Conservation (phyloP, 2,329 filamentous ascomycete genomes). For the Cladosporium phlei region DNA sequence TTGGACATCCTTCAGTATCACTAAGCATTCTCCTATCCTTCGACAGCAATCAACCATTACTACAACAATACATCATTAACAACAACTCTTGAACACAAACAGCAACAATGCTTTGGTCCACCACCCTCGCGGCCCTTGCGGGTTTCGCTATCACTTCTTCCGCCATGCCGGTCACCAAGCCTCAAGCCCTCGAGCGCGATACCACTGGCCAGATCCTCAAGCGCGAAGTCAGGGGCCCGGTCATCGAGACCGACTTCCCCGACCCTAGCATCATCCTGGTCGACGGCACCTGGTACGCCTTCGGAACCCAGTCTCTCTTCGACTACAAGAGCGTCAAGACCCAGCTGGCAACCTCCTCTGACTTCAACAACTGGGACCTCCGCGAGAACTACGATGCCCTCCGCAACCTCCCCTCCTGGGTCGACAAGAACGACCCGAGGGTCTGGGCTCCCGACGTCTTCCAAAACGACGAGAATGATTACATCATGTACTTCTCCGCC, state of each 20-base stretch:
- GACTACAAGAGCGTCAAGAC: conserved; percentile 26
- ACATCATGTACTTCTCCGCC: conserved; percentile 29
- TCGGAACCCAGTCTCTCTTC: conserved; percentile 29
- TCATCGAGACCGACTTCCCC: conserved; percentile 29
- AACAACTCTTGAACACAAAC: background rate
- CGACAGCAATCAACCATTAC: too few species aligned
- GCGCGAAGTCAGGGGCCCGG: conserved; percentile 14
- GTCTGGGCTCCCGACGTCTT: conserved; percentile 36
- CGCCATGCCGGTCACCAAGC: background rate
- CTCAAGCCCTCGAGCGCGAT: too few species aligned
- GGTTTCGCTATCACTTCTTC: background rate
- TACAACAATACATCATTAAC: background rate
- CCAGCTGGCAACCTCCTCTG: conserved; percentile 32
- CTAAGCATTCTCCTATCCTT: too few species aligned
- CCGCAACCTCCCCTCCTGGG: conserved; percentile 27
- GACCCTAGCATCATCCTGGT: conserved; percentile 33
- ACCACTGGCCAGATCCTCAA: background rate
- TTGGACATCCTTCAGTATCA: background rate
- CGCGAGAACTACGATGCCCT: conserved; percentile 28
- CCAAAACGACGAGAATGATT: conserved; percentile 22
- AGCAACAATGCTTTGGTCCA: background rate
- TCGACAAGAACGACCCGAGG: conserved; percentile 19
- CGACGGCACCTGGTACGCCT: conserved; percentile 33
- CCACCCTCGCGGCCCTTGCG: background rate
- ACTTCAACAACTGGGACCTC: conserved; percentile 31